Evolutionary conservation across 768 basidiomycete genomes (phyloP).

Genomic region (Serendipita vermifera): DNA sequence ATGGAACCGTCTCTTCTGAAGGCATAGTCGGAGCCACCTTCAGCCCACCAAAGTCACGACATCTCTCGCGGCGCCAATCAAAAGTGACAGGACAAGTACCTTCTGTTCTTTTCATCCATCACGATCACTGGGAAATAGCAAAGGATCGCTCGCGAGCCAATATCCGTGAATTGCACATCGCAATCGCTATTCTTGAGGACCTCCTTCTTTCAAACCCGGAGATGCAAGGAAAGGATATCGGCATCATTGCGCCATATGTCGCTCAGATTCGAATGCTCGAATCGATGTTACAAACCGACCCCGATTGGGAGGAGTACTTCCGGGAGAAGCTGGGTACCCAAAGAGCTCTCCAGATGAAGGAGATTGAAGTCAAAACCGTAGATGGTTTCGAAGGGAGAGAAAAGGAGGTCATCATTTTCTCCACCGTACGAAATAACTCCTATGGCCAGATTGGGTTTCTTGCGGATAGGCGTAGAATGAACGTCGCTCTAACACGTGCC

Average conservation of each 20-base stretch:
- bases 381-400: constrained; percentile 92
- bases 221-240: constrained; percentile 64
- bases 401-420: constrained; percentile 86
- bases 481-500: constrained; percentile 84
- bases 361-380: constrained; percentile 82
- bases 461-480: constrained; percentile 70
- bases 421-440: constrained; percentile 74
- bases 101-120: constrained; percentile 72
- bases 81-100: constrained; percentile 31
- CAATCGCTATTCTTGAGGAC: constrained; percentile 72
- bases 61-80: constrained; percentile 24
- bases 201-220: constrained; percentile 55
- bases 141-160: constrained; percentile 68
- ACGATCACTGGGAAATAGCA: constrained; percentile 51
- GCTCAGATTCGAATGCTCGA: constrained; percentile 71
- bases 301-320: constrained; percentile 42
- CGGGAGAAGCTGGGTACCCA: constrained; percentile 45
- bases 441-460: constrained; percentile 76
- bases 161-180: constrained; percentile 60
- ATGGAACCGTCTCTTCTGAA: constrained; percentile 54
- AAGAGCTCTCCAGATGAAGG: constrained; percentile 48
- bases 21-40: constrained; percentile 39
- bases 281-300: constrained; percentile 47
- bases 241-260: constrained; percentile 83
- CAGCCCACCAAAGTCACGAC: constrained; percentile 47